Evolutionary conservation across 441 rosid genomes (phyloP).

Genomic region (Corymbia citriodora): DNA sequence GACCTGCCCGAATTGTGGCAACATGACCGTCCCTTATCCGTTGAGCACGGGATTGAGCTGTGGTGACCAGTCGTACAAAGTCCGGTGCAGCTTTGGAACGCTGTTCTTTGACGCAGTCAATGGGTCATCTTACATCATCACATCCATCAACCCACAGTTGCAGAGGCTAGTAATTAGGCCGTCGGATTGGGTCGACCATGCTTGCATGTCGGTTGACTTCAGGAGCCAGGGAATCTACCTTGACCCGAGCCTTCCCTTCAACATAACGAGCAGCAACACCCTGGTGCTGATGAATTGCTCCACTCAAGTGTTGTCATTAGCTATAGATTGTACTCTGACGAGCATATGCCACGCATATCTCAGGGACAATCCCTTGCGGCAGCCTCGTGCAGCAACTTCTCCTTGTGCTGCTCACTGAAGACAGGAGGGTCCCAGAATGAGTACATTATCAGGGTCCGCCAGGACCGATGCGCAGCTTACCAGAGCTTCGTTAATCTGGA

Average conservation of each 20-base stretch:
- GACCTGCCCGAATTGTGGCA: slow-evolving; percentile 29
- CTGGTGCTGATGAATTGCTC: slow-evolving; percentile 33
- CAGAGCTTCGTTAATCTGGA: slow-evolving; percentile 10
- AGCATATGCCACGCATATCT: slow-evolving; percentile 35
- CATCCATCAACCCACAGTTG: slow-evolving; percentile 21
- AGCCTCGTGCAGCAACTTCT: slow-evolving; percentile 21
- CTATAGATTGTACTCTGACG: slow-evolving; percentile 22
- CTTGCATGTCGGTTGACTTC: slow-evolving; percentile 27
- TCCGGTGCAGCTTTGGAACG: slow-evolving; percentile 25
- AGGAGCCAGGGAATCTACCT: slow-evolving; percentile 25
- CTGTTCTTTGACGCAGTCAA: slow-evolving; percentile 28
- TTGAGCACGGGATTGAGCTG: slow-evolving; percentile 25
- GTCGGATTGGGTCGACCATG: slow-evolving; percentile 12
- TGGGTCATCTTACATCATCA: slow-evolving; percentile 26
- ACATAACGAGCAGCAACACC: slow-evolving; percentile 33
- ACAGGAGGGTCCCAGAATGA: slow-evolving; percentile 23
- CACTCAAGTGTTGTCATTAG: slow-evolving; percentile 18
- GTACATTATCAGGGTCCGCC: slow-evolving; percentile 16
- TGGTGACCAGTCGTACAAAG: slow-evolving; percentile 31
- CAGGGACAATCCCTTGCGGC: slow-evolving; percentile 19
- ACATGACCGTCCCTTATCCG: slow-evolving; percentile 30
- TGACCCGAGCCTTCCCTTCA: slow-evolving; percentile 29
- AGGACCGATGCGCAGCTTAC: slow-evolving; percentile 31
- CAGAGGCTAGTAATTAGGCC: slow-evolving; percentile 27
- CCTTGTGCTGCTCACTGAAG: slow-evolving; percentile 33